Base-by-base conservation (phyloP, 2,329 filamentous ascomycete genomes). In the Ascomycota sp. region DNA sequence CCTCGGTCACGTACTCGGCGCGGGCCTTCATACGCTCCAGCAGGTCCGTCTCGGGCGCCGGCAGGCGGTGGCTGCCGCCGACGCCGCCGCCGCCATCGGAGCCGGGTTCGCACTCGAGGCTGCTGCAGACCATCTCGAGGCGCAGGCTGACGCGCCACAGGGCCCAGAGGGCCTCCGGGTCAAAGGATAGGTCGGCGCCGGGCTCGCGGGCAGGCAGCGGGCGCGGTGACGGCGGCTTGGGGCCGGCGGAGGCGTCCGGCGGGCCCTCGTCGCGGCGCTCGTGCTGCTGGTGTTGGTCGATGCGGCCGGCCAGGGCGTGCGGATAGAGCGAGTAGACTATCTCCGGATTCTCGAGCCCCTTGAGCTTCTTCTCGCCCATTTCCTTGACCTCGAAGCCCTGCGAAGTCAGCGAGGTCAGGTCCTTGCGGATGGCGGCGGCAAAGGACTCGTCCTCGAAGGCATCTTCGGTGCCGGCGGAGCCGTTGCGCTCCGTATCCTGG, bases 301-400 rank as follows among this genome's bases (percentile, higher is more conserved):
- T 74, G 35, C 89, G 76, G 24, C 81, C 82, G 9, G 79, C 72
- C 21, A 98, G 67, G 1, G 77, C 70, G 48, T 93, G 83, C 3
- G 89, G 86, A 48, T 94, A 98, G 49, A 98, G 78, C 34, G 92
- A 74, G 54, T 93, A 95, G 40, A 98, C 76, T 35, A 83, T 76
- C 50, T 98, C 89, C 0, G 89, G 86, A 46, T 98, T 98, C 53
- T 98, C 89, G 9, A 98, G 71, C 20, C 89, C 89, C 55, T 98
- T 98, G 33, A 98, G 64, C 46, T 93, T 94, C 40, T 77, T 76
- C 52, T 95, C 85, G 29, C 89, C 89, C 49, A 93, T 76, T 43
- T 94, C 85, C 52, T 94, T 94, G 46, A 95, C 83, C 48, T 93
- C 82, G 45, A 95, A 98, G 7, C 89, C 89, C 52, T 92, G 82